Conservation (phyloP, 176 grass and related monocot genomes). For the bread wheat (Triticum aestivum) region DNA sequence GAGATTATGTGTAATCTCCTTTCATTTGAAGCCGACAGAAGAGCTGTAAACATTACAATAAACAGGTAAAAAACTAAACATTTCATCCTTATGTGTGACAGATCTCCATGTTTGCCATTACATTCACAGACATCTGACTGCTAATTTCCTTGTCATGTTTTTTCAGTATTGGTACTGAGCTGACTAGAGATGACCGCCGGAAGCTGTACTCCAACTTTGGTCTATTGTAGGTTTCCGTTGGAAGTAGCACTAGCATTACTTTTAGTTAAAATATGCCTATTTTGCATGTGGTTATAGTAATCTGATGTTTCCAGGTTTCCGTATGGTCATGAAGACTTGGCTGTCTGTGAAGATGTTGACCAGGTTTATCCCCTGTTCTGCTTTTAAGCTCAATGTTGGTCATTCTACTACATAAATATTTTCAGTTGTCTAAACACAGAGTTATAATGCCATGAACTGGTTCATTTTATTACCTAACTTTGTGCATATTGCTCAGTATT, state of each 20-base stretch:
- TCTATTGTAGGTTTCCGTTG: conserved; percentile 64
- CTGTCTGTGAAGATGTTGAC: conserved; percentile 95
- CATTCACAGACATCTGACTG: not conserved
- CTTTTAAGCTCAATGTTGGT: not conserved
- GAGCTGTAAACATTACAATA: conserved; percentile 97
- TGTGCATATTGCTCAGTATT: not conserved
- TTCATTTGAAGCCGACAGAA: conserved; percentile 96
- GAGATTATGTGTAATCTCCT: conserved; percentile 98
- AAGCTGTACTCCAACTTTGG: conserved; percentile 98
- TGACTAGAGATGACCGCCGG: conserved; percentile 95
- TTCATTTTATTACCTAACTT: not conserved
- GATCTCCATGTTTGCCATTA: conserved; percentile 18
- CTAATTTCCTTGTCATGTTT: conserved; percentile 30
- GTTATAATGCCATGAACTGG: not conserved
- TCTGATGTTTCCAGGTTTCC: conserved; percentile 60
- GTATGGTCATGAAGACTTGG: conserved; percentile 98
- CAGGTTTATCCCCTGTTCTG: conserved; percentile 56
- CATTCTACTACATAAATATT: not conserved
- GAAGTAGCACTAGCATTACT: not conserved
- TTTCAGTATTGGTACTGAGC: conserved; percentile 90
- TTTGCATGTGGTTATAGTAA: conserved; percentile 27
- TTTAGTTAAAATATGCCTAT: conserved; percentile 20
- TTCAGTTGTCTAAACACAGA: conserved; percentile 1
- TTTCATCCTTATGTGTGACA: conserved; percentile 12
- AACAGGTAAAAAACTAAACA: conserved; percentile 56